phyloP scores from a whole-genome alignment of 2,329 filamentous ascomycete species.

The Aureobasidium pullulans region DNA sequence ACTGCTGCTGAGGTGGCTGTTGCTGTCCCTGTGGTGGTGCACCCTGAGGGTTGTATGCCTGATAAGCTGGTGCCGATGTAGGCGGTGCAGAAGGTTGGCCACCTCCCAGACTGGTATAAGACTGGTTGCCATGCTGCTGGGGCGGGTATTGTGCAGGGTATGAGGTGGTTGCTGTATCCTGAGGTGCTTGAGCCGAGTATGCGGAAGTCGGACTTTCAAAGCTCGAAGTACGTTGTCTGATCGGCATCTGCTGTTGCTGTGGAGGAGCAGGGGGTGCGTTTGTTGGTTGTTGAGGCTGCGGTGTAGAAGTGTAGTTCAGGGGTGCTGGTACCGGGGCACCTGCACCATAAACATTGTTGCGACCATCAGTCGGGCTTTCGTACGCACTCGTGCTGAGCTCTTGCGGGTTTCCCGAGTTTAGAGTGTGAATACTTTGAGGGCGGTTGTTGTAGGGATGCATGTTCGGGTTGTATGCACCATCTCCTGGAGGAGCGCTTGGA shows the following conservation, averaged over 20 bases:
- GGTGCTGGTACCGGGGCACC: slow-evolving; percentile 8
- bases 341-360: slow-evolving; percentile 27
- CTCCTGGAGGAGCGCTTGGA: slow-evolving; percentile 17
- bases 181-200: slow-evolving; percentile 22
- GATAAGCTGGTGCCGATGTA: slow-evolving; percentile 17
- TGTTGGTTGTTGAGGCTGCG: slow-evolving; percentile 8
- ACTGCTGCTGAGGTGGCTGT: slow-evolving; percentile 17
- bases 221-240: slow-evolving; percentile 22
- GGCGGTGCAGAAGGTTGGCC: slow-evolving; percentile 15
- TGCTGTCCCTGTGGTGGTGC: slow-evolving; percentile 14
- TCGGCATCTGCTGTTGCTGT: slow-evolving; percentile 14
- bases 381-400: slow-evolving; percentile 41
- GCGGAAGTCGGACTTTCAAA: slow-evolving; percentile 24
- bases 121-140: slow-evolving; percentile 13
- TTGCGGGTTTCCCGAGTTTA: slow-evolving; percentile 35
- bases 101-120: neutral
- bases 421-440: slow-evolving; percentile 31
- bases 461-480: slow-evolving; percentile 21
- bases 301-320: slow-evolving; percentile 1
- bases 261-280: slow-evolving; percentile 15
- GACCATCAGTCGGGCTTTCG: slow-evolving; percentile 40
- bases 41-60: slow-evolving; percentile 17
- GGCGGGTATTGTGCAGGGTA: slow-evolving; percentile 8
- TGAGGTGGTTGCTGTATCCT: slow-evolving; percentile 7
- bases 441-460: slow-evolving; percentile 26